Evolutionary conservation across 2,329 filamentous ascomycete species (phyloP).

Genomic region (Aspergillus tanneri): DNA sequence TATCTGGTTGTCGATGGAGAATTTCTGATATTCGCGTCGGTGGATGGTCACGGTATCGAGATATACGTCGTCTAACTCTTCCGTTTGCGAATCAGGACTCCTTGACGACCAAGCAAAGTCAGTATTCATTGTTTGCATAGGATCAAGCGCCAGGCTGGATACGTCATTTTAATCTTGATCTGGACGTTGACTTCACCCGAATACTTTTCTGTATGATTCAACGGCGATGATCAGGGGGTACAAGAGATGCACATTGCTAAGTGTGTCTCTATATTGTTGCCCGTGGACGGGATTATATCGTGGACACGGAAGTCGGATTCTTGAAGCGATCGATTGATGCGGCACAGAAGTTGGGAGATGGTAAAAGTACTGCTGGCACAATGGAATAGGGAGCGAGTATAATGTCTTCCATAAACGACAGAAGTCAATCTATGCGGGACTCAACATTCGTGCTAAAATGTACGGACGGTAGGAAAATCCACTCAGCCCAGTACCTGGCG

Average conservation of each 20-base stretch:
- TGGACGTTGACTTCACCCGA: not conserved
- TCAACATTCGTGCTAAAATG: slow-evolving; percentile 30
- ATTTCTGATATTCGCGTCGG: slow-evolving; percentile 66
- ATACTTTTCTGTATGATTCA: slow-evolving; percentile 1
- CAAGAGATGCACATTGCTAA: slow-evolving; percentile 3
- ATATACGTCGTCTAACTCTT: slow-evolving; percentile 57
- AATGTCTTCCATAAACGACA: slow-evolving; percentile 23
- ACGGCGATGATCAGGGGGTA: slow-evolving; percentile 3
- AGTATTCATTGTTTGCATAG: slow-evolving; percentile 21
- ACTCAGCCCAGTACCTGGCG: slow-evolving; percentile 20
- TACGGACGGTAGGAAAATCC: slow-evolving; percentile 25
- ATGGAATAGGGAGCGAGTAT: slow-evolving; percentile 25
- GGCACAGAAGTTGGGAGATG: slow-evolving; percentile 17
- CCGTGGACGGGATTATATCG: slow-evolving; percentile 18
- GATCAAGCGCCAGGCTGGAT: slow-evolving; percentile 18
- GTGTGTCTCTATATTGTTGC: slow-evolving; percentile 11
- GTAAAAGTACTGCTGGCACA: slow-evolving; percentile 21
- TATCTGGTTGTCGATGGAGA: slow-evolving; percentile 62
- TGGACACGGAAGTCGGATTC: slow-evolving; percentile 19
- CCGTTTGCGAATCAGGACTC: slow-evolving; percentile 48
- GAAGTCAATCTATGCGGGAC: slow-evolving; percentile 29
- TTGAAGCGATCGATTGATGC: slow-evolving; percentile 27
- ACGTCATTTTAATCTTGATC: slow-evolving; percentile 30
- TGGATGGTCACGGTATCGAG: slow-evolving; percentile 60
- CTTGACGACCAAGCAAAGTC: slow-evolving; percentile 31